Percentiles rank a stretch among this genome's conserved stretches.
phyloP scores from a whole-genome alignment of 1,139 yeast species.

The Meyerozyma guilliermondii region DNA sequence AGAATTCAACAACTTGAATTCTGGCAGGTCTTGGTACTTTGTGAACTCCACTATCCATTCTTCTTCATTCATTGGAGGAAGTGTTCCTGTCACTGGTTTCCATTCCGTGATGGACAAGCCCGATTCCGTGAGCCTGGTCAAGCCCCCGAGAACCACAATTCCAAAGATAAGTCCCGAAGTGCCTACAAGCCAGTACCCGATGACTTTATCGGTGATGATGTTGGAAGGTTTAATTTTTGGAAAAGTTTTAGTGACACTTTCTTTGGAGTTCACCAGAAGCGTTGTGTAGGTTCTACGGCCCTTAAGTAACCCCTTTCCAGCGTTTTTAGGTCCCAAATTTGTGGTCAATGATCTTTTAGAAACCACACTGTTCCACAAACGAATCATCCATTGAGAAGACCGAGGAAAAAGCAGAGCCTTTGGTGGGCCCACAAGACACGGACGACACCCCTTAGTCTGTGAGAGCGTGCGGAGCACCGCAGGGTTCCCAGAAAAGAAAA shows the following conservation, averaged over 20 bases:
- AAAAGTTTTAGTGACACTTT: constrained; percentile 1
- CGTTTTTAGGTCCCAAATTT: not conserved
- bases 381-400: constrained; percentile 1
- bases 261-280: not conserved
- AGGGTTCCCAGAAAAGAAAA: constrained; percentile 41
- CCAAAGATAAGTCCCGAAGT: constrained; percentile 90
- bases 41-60: constrained; percentile 86
- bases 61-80: constrained; percentile 75
- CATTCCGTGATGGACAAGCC: constrained; percentile 97
- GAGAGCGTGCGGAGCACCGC: constrained; percentile 28
- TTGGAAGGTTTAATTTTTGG: constrained; percentile 8
- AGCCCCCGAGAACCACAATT: constrained; percentile 93
- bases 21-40: constrained; percentile 84
- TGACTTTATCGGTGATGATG: constrained; percentile 40
- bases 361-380: constrained; percentile 3
- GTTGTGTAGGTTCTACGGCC: constrained; percentile 1
- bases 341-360: not conserved
- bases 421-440: constrained; percentile 7
- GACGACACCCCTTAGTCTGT: constrained; percentile 17
- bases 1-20: constrained; percentile 82
- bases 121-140: constrained; percentile 91
- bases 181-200: constrained; percentile 90
- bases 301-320: not conserved
- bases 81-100: constrained; percentile 94
- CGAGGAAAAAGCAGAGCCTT: not conserved